Percentiles rank a stretch among this genome's conserved stretches.
phyloP scores from a whole-genome alignment of 2,329 filamentous ascomycete genomes.

The Pseudocercospora eumusae region DNA sequence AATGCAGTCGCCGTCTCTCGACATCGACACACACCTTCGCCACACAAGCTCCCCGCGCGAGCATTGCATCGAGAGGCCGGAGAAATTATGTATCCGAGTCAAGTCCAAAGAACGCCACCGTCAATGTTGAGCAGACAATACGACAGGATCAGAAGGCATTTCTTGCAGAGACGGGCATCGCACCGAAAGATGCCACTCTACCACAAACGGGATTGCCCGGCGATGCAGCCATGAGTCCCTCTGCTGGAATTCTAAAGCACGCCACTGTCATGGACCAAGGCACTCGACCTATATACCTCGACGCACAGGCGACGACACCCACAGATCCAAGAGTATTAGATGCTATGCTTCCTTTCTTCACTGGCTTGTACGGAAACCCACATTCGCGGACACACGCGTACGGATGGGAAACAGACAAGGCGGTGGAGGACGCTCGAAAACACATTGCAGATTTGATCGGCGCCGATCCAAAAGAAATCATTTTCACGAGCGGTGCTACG shows the following conservation, averaged over 20 bases:
- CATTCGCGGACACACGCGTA: conserved; percentile 97
- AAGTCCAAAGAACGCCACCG: conserved; percentile 75
- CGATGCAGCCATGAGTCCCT: conserved; percentile 71
- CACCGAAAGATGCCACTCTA: conserved; percentile 59
- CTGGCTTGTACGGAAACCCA: conserved; percentile 92
- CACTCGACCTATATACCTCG: conserved; percentile 90
- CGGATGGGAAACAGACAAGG: conserved; percentile 97
- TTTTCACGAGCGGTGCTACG: conserved; percentile 96
- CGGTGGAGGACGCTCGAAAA: conserved; percentile 80
- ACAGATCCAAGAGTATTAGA: conserved; percentile 93
- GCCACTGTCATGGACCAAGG: conserved; percentile 92
- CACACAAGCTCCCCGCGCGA: conserved; percentile 45
- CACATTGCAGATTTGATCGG: conserved; percentile 86
- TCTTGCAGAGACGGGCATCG: conserved; percentile 57
- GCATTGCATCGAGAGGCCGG: conserved; percentile 41
- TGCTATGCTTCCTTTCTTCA: conserved; percentile 93
- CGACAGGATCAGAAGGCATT: conserved; percentile 84
- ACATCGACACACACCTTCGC: conserved; percentile 44
- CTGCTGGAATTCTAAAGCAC: conserved; percentile 79
- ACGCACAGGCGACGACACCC: conserved; percentile 97
- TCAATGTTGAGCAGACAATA: conserved; percentile 79
- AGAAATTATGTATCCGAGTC: conserved; percentile 80
- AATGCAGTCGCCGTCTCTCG: conserved; percentile 54
- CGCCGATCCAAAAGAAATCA: conserved; percentile 95
- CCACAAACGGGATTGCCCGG: conserved; percentile 60